Percentiles rank a stretch among this genome's conserved stretches.
phyloP scores from a whole-genome alignment of 208 protist genomes.

The Acanthamoeba triangularis region DNA sequence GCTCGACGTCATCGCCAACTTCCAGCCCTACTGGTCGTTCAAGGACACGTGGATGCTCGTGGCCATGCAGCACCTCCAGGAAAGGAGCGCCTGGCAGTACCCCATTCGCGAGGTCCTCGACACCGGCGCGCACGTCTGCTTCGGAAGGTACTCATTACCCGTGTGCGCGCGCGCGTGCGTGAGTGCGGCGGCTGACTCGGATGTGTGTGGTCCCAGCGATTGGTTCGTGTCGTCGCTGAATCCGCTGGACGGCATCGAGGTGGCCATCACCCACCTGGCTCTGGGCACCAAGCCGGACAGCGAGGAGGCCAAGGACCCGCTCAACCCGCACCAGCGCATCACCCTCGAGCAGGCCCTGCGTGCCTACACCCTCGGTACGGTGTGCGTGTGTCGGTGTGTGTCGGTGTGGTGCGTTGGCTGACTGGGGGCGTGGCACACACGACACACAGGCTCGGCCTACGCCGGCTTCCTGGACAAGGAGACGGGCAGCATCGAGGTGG shows the following conservation, averaged over 20 bases:
- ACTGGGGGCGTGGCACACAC: background rate
- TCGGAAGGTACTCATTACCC: background rate
- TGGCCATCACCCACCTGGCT: background rate
- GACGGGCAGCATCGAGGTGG: conserved; percentile 43
- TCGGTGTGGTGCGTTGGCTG: background rate
- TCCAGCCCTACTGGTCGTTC: conserved; percentile 4
- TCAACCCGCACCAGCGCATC: conserved; percentile 36
- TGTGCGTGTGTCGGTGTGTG: background rate
- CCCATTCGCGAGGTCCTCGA: background rate
- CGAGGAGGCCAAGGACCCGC: background rate
- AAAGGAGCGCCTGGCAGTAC: conserved; percentile 19
- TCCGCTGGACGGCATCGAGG: conserved; percentile 18
- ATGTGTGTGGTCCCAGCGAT: background rate
- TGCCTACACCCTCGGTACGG: conserved; percentile 19
- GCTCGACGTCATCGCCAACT: conserved; percentile 16
- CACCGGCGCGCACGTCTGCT: background rate
- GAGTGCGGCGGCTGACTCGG: background rate
- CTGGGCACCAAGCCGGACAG: background rate
- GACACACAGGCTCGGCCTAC: conserved; percentile 2
- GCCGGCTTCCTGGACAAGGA: conserved; percentile 10
- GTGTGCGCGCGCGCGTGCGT: background rate
- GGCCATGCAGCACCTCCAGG: background rate
- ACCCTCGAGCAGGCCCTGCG: conserved; percentile 7
- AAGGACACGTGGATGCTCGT: background rate
- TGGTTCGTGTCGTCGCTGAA: conserved; percentile 43